A percentile compares a stretch with the other conserved stretches of the same genome.
Evolutionary conservation across 352 stramenopile genomes (phyloP).

Genomic region (Pythium rhizo-oryzae): DNA sequence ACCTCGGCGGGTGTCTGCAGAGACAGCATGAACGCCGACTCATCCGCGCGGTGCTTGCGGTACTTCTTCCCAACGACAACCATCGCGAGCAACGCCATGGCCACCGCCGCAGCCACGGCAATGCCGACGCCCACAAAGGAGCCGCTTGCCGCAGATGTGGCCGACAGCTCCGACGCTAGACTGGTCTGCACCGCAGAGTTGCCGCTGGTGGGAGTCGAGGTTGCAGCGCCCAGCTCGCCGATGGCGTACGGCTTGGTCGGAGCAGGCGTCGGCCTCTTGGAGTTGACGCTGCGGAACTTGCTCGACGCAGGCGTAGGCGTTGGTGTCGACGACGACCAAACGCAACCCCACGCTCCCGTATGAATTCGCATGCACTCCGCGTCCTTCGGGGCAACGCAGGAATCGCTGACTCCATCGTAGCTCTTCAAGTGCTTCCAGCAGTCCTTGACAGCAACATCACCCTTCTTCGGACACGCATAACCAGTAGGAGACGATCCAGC

Average conservation of each 20-base stretch:
- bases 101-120: neutral
- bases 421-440: neutral
- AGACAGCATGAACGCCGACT: neutral
- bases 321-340: neutral
- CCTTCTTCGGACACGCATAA: neutral
- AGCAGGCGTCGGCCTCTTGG: neutral
- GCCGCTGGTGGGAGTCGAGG: neutral
- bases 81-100: neutral
- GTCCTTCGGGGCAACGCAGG: neutral
- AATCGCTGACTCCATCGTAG: neutral
- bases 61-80: neutral
- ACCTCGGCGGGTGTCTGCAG: neutral
- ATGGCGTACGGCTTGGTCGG: neutral
- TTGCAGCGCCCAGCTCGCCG: neutral
- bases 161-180: neutral
- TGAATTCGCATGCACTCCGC: neutral
- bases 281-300: neutral
- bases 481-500: neutral
- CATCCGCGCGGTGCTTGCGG: neutral
- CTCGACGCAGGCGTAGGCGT: neutral
- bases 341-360: neutral
- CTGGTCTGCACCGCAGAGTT: neutral
- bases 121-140: neutral
- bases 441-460: too few species aligned
- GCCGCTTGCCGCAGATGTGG: neutral